Evolutionary conservation across 2,329 filamentous ascomycete genomes (phyloP), one percentile per base, ranked within the genome.

Genomic region (Colletotrichum sublineola): DNA sequence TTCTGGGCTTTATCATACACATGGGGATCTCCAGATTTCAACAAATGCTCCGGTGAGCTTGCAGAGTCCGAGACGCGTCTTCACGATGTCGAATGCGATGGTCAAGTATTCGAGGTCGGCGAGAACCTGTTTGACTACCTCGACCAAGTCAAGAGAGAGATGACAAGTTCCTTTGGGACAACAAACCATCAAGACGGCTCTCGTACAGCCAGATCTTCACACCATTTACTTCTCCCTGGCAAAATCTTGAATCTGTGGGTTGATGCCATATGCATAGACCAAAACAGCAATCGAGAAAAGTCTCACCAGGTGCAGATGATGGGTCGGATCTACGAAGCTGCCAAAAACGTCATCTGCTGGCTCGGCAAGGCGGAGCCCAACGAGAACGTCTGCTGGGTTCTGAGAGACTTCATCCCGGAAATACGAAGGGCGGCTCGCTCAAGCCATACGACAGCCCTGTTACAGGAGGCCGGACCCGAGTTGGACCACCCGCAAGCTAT

Each of bases 201-300:
- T 2, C 24, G 5, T 20, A 1, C 24, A 11, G 8, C 60, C 2
- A 24, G 12, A 6, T 15, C 33, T 14, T 29, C 48, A 20, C 2
- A 9, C 5, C 53, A 12, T 2, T n/a, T 50, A 14, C n/a, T 42
- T 11, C 5, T 48, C 2, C 60, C 55, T 3, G 33, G 36, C 12
- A 55, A 48, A 14, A 1, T 2, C 9, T 38, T 31, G 20, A 55
- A 61, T 18, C 67, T 76, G 3, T 77, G 76, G 76, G 61, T 74
- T 15, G 75, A 77, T 53, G 75, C 76, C 11, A 64, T 76, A 0
- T 77, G 74, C 53, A 76, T 76, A 48, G 68, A 75, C 33, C 74
- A 77, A 48, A 14, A 44, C 9, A 68, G 74, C 15, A 11, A 63
- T 36, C n/a, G 36, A 2, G 76, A 76, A 60, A 68, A 70, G 11